These are phyloP conservation scores for Andrographis paniculata DNA, from an alignment of 305 asterid genomes.

Conservation along the genomic window DNA sequence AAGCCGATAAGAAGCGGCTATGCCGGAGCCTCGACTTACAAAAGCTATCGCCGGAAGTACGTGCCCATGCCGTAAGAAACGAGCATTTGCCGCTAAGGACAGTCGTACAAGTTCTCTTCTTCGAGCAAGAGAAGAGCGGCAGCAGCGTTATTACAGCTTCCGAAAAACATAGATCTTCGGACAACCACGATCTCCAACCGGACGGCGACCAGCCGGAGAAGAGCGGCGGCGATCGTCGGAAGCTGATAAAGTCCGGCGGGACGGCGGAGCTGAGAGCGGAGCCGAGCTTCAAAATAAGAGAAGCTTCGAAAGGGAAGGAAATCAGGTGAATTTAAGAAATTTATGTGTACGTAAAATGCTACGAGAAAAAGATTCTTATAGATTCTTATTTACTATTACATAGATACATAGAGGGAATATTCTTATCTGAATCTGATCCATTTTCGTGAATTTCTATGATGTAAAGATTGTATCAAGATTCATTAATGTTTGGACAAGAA, in stretches of 20 bases:
- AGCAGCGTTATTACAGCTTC: not conserved
- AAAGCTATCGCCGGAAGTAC: constrained; percentile 52
- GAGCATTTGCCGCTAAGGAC: constrained; percentile 70
- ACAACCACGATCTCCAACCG: constrained; percentile 5
- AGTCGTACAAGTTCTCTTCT: constrained; percentile 67
- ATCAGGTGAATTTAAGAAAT: too few species aligned
- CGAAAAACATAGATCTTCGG: constrained; percentile 19
- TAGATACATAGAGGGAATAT: too few species aligned
- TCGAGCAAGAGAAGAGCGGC: constrained; percentile 44
- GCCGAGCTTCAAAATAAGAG: constrained; percentile 25
- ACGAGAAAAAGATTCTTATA: too few species aligned
- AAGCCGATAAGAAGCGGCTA: constrained; percentile 55
- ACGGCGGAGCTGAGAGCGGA: constrained; percentile 27
- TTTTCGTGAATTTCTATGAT: too few species aligned
- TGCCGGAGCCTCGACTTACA: constrained; percentile 66
- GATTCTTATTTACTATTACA: too few species aligned
- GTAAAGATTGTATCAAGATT: too few species aligned
- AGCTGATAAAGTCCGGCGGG: constrained; percentile 9
- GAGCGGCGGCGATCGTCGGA: constrained; percentile 3
- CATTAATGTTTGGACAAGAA: too few species aligned
- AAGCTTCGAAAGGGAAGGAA: constrained; percentile 15
- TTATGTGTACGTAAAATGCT: too few species aligned
- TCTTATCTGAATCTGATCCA: too few species aligned
- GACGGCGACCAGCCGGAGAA: not conserved
- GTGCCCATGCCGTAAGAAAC: constrained; percentile 62